phyloP scores from a whole-genome alignment of 2,329 filamentous ascomycete genomes.

The Calonectria honghensis region DNA sequence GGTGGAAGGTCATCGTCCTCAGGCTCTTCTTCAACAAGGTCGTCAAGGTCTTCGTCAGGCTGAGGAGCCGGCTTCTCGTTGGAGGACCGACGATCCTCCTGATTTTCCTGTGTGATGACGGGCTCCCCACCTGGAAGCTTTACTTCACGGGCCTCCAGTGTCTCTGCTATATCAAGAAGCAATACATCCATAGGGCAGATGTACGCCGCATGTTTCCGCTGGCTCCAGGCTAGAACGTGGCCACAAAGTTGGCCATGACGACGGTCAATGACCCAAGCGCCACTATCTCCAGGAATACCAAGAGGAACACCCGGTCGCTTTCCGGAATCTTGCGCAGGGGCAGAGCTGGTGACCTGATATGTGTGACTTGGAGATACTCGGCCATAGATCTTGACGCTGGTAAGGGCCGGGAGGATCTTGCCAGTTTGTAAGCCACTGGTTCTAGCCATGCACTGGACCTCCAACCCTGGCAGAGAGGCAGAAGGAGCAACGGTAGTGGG shows the following conservation, averaged over 20 bases:
- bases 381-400: conserved; percentile 90
- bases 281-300: conserved; percentile 90
- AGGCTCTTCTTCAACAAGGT: conserved; percentile 56
- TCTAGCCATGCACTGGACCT: conserved; percentile 91
- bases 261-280: conserved; percentile 93
- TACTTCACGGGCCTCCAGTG: conserved; percentile 82
- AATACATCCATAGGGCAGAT: conserved; percentile 97
- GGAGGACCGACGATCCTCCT: conserved; percentile 24
- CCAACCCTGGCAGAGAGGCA: conserved; percentile 80
- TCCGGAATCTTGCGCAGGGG: conserved; percentile 46
- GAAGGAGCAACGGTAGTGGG: conserved; percentile 76
- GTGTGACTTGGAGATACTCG: conserved; percentile 86
- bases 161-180: conserved; percentile 88
- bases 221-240: conserved; percentile 92
- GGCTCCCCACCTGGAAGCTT: conserved; percentile 78
- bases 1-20: conserved; percentile 44
- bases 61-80: conserved; percentile 37
- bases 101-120: conserved; percentile 58
- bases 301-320: conserved; percentile 62
- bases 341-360: conserved; percentile 73
- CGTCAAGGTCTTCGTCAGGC: conserved; percentile 53
- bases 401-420: conserved; percentile 84
- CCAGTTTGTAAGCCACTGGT: conserved; percentile 90
- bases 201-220: conserved; percentile 87
- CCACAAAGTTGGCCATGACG: conserved; percentile 87